Percentiles rank a stretch among this genome's conserved stretches.
Conservation (phyloP, 2,329 filamentous ascomycete genomes). For the Onygenales sp. region DNA sequence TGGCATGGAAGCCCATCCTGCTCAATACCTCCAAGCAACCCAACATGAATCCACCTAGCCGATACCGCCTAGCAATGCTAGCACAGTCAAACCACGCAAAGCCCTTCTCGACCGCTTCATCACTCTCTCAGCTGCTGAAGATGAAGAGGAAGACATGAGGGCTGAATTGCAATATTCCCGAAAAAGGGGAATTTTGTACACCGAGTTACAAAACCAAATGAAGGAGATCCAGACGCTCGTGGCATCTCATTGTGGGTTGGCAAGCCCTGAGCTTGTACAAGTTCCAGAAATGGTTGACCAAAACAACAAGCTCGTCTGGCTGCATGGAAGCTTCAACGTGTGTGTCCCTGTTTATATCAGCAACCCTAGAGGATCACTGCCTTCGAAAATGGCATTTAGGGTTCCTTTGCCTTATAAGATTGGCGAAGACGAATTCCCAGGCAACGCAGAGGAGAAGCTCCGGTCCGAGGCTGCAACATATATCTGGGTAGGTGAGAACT, state of each 20-base stretch:
- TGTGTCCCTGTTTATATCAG: conserved; percentile 8
- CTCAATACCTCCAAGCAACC: neutral
- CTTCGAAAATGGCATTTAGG: conserved; percentile 5
- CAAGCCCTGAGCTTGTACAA: conserved; percentile 3
- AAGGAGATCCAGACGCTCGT: conserved; percentile 5
- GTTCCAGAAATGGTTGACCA: conserved; percentile 1
- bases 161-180: conserved; percentile 4
- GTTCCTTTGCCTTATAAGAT: conserved; percentile 10
- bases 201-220: neutral
- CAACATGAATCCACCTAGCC: neutral
- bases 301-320: conserved; percentile 1
- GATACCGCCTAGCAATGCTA: neutral
- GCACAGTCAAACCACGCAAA: neutral
- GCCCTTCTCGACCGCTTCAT: conserved; percentile 1
- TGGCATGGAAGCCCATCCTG: neutral
- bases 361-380: neutral
- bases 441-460: conserved; percentile 15
- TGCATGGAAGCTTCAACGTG: conserved; percentile 10
- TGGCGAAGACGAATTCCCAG: conserved; percentile 12
- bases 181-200: conserved; percentile 3
- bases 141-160: conserved; percentile 8
- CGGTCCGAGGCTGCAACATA: conserved; percentile 16
- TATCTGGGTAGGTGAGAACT: conserved; percentile 14
- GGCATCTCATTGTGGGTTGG: conserved; percentile 8
- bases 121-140: conserved; percentile 5